These are phyloP conservation scores for Phaffia australis DNA, from an alignment of 768 basidiomycete genomes.

Conservation along the genomic window DNA sequence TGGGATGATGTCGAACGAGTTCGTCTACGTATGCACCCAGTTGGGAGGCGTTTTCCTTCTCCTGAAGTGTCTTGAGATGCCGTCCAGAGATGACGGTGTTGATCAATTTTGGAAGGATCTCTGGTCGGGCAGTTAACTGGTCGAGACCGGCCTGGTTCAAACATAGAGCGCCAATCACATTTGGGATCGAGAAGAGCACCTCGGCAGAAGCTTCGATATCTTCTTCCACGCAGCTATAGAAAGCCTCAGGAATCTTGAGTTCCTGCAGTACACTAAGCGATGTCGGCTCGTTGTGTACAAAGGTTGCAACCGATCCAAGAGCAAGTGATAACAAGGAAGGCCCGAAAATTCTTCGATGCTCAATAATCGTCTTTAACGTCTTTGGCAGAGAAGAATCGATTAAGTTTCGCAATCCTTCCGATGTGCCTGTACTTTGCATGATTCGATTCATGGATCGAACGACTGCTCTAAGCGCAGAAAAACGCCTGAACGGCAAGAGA, in stretches of 20 bases:
- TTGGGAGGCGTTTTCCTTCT: constrained; percentile 82
- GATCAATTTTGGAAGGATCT: constrained; percentile 74
- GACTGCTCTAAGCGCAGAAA: constrained; percentile 76
- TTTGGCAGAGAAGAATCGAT: constrained; percentile 79
- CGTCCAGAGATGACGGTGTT: constrained; percentile 73
- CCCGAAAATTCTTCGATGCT: constrained; percentile 71
- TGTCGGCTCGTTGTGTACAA: constrained; percentile 97
- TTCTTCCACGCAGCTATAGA: constrained; percentile 73
- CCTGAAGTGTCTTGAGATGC: constrained; percentile 70
- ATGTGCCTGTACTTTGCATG: constrained; percentile 88
- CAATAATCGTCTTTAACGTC: constrained; percentile 78
- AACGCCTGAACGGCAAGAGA: constrained; percentile 60
- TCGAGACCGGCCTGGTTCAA: constrained; percentile 82
- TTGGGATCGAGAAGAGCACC: constrained; percentile 84
- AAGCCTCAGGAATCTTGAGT: constrained; percentile 70
- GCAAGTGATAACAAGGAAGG: constrained; percentile 73
- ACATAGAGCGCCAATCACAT: constrained; percentile 91
- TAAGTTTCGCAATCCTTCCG: constrained; percentile 80
- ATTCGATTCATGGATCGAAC: constrained; percentile 88
- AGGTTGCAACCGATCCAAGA: constrained; percentile 90
- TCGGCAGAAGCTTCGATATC: constrained; percentile 81
- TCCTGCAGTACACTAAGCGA: constrained; percentile 89
- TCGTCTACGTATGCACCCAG: constrained; percentile 89
- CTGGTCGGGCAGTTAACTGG: constrained; percentile 62
- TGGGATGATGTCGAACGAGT: constrained; percentile 88